phyloP scores from a whole-genome alignment of 2,329 filamentous ascomycete species.

The Cladorrhinum sp. region DNA sequence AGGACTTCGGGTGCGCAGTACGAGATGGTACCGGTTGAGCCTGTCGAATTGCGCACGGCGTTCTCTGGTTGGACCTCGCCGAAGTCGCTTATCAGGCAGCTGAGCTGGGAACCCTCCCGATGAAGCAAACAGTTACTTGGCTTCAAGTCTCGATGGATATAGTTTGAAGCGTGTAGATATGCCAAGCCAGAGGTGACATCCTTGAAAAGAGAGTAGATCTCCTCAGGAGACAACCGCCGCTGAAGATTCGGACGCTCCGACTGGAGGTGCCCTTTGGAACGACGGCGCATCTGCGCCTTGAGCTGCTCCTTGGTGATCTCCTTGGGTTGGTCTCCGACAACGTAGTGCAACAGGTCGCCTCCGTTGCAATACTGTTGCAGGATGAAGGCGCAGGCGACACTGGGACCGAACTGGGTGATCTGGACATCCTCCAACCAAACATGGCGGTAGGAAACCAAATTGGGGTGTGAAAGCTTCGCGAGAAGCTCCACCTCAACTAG shows the following conservation, averaged over 20 bases:
- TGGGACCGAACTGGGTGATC: constrained; percentile 82
- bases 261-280: constrained; percentile 69
- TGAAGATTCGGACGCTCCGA: constrained; percentile 53
- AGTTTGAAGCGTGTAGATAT: constrained; percentile 85
- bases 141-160: constrained; percentile 94
- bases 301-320: constrained; percentile 75
- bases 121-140: constrained; percentile 94
- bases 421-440: constrained; percentile 93
- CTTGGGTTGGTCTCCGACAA: constrained; percentile 65
- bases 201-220: constrained; percentile 95
- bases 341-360: constrained; percentile 84
- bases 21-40: constrained; percentile 92
- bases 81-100: constrained; percentile 93
- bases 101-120: constrained; percentile 64
- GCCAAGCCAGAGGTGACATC: constrained; percentile 91
- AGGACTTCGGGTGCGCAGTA: constrained; percentile 97
- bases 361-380: constrained; percentile 96
- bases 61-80: constrained; percentile 91
- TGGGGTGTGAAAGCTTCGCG: constrained; percentile 87
- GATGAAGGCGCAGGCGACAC: constrained; percentile 92
- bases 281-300: constrained; percentile 80
- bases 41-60: constrained; percentile 78
- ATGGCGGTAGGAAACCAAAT: constrained; percentile 93
- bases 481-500: constrained; percentile 90
- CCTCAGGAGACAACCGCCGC: constrained; percentile 66